These are phyloP conservation scores for Acanthamoeba healyi DNA, from an alignment of 208 protist genomes.

Conservation along the genomic window DNA sequence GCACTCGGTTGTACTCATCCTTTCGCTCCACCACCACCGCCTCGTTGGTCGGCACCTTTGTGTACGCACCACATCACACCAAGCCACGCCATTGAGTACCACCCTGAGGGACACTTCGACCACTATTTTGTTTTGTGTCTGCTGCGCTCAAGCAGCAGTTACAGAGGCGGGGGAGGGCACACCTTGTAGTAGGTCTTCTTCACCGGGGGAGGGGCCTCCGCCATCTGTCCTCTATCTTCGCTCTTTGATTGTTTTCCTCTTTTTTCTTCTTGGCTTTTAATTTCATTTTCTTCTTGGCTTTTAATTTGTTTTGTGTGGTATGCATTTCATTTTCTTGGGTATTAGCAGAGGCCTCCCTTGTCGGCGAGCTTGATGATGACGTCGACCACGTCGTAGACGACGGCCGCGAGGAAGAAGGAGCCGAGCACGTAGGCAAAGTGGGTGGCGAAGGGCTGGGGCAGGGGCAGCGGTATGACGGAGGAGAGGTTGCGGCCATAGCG, in stretches of 20 bases:
- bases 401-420: constrained; percentile 76
- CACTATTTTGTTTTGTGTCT: too few relatives aligned
- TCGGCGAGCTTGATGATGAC: neutral
- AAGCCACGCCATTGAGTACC: too few relatives aligned
- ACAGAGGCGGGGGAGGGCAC: neutral
- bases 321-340: neutral
- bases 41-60: constrained; percentile 1
- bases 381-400: constrained; percentile 77
- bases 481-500: constrained; percentile 4
- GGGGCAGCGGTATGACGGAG: constrained; percentile 69
- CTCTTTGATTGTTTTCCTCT: neutral
- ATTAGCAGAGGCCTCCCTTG: constrained; percentile 30
- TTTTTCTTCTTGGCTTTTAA: too few relatives aligned
- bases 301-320: neutral
- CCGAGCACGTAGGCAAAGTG: constrained; percentile 10
- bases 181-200: constrained; percentile 46
- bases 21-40: constrained; percentile 6
- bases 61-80: neutral
- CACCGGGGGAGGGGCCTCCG: neutral
- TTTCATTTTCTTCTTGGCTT: neutral
- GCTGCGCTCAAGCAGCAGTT: neutral
- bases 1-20: neutral
- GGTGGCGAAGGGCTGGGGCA: constrained; percentile 9
- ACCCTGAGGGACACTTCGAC: too few relatives aligned
- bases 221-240: neutral